phyloP scores from a whole-genome alignment of 2,329 filamentous ascomycete species.

The Boeremia lycopersici region DNA sequence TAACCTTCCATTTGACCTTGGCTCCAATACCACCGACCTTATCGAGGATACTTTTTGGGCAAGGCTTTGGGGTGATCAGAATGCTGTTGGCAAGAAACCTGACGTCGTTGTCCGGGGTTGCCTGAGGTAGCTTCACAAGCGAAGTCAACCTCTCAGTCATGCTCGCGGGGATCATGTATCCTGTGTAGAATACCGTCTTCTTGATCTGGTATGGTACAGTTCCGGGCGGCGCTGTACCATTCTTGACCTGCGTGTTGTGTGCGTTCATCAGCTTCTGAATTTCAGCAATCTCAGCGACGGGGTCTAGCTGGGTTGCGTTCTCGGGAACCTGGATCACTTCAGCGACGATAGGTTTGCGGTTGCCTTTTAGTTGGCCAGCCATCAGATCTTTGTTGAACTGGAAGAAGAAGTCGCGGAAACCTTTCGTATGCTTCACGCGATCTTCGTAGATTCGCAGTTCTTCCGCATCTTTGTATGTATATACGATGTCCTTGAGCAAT shows the following conservation, averaged over 20 bases:
- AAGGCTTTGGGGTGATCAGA: conserved; percentile 81
- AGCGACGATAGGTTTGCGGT: conserved; percentile 69
- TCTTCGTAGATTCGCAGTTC: conserved; percentile 77
- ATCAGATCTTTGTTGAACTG: conserved; percentile 72
- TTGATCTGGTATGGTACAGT: conserved; percentile 71
- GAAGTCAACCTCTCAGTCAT: conserved; percentile 75
- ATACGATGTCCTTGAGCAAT: conserved; percentile 79
- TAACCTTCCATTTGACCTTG: conserved; percentile 84
- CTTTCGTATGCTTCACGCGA: conserved; percentile 70
- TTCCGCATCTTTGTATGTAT: conserved; percentile 82
- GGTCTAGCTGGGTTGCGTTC: conserved; percentile 73
- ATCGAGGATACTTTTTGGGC: conserved; percentile 72
- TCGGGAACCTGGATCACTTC: conserved; percentile 90
- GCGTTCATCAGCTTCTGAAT: conserved; percentile 88
- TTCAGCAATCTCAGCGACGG: conserved; percentile 78
- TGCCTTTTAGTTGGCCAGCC: conserved; percentile 49
- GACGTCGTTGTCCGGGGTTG: conserved; percentile 71
- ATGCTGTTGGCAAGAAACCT: conserved; percentile 88
- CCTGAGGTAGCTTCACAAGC: conserved; percentile 68
- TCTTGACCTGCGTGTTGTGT: conserved; percentile 72
- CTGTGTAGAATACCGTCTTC: conserved; percentile 89
- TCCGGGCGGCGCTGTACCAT: conserved; percentile 51
- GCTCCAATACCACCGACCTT: conserved; percentile 87
- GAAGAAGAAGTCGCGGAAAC: conserved; percentile 83
- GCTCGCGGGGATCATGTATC: conserved; percentile 77